Evolutionary conservation across 768 basidiomycete species (phyloP).

Genomic region (Mycena galericulata): DNA sequence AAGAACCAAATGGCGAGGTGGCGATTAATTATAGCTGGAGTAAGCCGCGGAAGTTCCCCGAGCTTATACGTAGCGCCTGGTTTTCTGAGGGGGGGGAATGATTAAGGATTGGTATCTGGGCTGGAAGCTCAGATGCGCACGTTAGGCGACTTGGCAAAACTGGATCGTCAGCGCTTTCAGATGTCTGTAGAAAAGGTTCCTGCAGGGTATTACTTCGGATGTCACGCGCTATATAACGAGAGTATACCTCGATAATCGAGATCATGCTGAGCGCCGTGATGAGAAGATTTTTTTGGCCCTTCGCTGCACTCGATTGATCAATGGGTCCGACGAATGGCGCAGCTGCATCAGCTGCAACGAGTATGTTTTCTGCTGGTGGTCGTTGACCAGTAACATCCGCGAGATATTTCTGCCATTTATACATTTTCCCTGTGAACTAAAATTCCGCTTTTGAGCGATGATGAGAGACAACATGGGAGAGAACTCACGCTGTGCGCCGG

Average conservation of each 20-base stretch:
- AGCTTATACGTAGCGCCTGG: too few relatives aligned
- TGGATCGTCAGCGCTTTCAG: too few relatives aligned
- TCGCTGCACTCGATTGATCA: not conserved
- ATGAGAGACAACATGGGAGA: not conserved
- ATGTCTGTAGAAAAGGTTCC: not conserved
- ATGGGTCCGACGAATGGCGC: too few relatives aligned
- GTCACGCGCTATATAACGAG: too few relatives aligned
- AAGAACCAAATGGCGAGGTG: not conserved
- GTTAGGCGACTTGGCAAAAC: too few relatives aligned
- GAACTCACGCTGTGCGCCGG: not conserved
- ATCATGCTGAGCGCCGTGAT: not conserved
- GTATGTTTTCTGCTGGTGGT: too few relatives aligned
- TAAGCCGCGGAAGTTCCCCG: too few relatives aligned
- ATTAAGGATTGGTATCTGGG: too few relatives aligned
- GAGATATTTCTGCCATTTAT: conserved; percentile 2
- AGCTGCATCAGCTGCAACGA: too few relatives aligned
- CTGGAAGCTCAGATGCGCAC: too few relatives aligned
- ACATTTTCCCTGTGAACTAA: not conserved
- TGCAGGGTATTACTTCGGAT: not conserved
- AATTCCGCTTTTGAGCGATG: not conserved
- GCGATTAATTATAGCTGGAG: not conserved
- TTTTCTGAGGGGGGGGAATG: too few relatives aligned
- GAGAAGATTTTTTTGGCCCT: not conserved
- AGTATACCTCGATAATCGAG: not conserved
- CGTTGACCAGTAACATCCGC: not conserved